A percentile compares a stretch with the other conserved stretches of the same genome.
Conservation (phyloP, 345 rosid genomes). For the Gossypioides kirkii region DNA sequence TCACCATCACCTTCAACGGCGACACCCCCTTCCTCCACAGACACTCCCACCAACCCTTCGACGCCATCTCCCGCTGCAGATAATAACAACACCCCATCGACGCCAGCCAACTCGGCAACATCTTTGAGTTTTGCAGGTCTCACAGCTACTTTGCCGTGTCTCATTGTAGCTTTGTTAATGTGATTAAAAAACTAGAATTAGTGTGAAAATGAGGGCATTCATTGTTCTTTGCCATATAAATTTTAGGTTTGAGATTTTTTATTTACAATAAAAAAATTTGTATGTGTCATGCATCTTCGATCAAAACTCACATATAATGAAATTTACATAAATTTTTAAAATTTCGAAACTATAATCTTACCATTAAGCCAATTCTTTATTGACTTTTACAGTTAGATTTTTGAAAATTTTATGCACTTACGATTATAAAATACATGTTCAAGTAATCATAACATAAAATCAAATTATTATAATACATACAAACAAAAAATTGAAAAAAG, state of each 20-base stretch:
- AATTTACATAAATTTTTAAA: neutral
- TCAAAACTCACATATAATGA: neutral
- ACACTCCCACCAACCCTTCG: conserved; percentile 15
- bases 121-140: conserved; percentile 30
- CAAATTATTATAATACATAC: too few relatives aligned
- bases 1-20: conserved; percentile 10
- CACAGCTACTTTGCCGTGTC: conserved; percentile 23
- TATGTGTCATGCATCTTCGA: neutral
- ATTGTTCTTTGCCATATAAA: conserved; percentile 14
- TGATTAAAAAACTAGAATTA: conserved; percentile 10
- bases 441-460: too few relatives aligned
- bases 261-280: conserved; percentile 11
- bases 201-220: conserved; percentile 14
- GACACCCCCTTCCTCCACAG: conserved; percentile 2
- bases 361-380: too few relatives aligned
- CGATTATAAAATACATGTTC: too few relatives aligned
- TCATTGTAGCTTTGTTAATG: conserved; percentile 29
- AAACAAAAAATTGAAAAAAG: too few relatives aligned
- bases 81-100: conserved; percentile 21
- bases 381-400: too few relatives aligned
- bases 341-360: too few relatives aligned
- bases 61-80: conserved; percentile 22
- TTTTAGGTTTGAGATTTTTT: conserved; percentile 10
- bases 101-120: conserved; percentile 35
- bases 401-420: too few relatives aligned